phyloP scores from a whole-genome alignment of 202 grass and related monocot genomes.

The Cymbopogon flexuosus region DNA sequence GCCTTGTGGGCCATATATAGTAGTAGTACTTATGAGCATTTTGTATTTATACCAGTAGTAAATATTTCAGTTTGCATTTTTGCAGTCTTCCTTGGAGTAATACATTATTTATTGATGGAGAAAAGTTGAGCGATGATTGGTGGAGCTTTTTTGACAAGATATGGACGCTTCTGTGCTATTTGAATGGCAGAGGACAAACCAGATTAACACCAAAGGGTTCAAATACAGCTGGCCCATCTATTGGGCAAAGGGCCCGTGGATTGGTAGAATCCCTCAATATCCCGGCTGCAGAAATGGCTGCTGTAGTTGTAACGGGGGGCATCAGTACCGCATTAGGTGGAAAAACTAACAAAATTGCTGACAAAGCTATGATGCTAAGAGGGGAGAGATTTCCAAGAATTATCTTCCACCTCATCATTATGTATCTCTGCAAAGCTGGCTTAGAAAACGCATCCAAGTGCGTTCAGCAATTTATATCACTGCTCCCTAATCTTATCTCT shows the following conservation, averaged over 20 bases:
- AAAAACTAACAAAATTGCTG: slow-evolving; percentile 65
- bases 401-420: slow-evolving; percentile 75
- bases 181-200: slow-evolving; percentile 75
- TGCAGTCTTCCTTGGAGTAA: slow-evolving; percentile 68
- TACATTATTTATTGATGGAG: slow-evolving; percentile 56
- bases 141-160: slow-evolving; percentile 85
- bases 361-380: slow-evolving; percentile 94
- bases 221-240: slow-evolving; percentile 58
- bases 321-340: slow-evolving; percentile 63
- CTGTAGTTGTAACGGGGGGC: slow-evolving; percentile 95
- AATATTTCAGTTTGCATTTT: slow-evolving; percentile 42
- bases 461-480: slow-evolving; percentile 77
- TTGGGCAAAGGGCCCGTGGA: slow-evolving; percentile 88
- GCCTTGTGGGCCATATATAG: slow-evolving; percentile 17
- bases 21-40: slow-evolving; percentile 7
- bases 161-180: slow-evolving; percentile 68
- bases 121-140: slow-evolving; percentile 52
- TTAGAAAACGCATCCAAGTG: slow-evolving; percentile 73
- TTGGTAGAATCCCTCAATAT: slow-evolving; percentile 97
- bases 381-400: slow-evolving; percentile 85
- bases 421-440: slow-evolving; percentile 89
- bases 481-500: slow-evolving; percentile 69
- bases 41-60: slow-evolving; percentile 15
- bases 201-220: slow-evolving; percentile 56
- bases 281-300: slow-evolving; percentile 96